Evolutionary conservation across 1,284 basidiomycete genomes (phyloP).

Genomic region (Puccinia horiana): DNA sequence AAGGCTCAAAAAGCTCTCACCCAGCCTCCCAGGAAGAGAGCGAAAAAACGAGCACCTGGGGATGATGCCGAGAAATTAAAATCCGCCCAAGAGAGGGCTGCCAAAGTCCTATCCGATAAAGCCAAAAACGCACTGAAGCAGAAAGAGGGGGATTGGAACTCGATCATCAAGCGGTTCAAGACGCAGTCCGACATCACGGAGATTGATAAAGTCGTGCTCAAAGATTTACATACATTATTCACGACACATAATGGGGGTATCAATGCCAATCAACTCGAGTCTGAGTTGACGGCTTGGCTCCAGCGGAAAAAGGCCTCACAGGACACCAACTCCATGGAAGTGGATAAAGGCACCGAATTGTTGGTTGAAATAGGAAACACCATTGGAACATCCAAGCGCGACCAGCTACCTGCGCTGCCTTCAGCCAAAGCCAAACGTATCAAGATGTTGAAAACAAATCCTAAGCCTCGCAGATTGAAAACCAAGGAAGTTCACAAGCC

Average conservation of each 20-base stretch:
- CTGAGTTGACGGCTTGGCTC: constrained; percentile 39
- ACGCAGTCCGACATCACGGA: constrained; percentile 16
- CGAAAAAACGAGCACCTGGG: constrained; percentile 14
- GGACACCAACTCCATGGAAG: neutral
- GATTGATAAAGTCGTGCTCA: constrained; percentile 41
- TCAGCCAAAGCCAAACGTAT: constrained; percentile 45
- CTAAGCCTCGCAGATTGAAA: constrained; percentile 15
- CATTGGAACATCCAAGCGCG: constrained; percentile 7
- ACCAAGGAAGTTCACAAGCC: constrained; percentile 13
- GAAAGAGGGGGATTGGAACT: constrained; percentile 46
- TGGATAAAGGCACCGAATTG: neutral
- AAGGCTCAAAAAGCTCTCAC: constrained; percentile 23
- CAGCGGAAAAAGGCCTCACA: constrained; percentile 20
- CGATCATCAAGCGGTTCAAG: constrained; percentile 46
- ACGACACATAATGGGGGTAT: constrained; percentile 39
- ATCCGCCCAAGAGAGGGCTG: constrained; percentile 38
- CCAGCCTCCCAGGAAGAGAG: constrained; percentile 5
- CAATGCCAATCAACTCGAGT: constrained; percentile 46
- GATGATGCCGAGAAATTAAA: constrained; percentile 12
- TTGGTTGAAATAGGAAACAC: constrained; percentile 28
- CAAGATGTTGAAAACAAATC: constrained; percentile 3
- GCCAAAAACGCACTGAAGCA: constrained; percentile 42
- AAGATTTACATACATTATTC: constrained; percentile 45
- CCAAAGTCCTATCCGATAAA: constrained; percentile 33
- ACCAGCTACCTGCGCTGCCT: constrained; percentile 35